Evolutionary conservation across 495 filamentous ascomycete species (phyloP).

Genomic region (Neurospora sp.): DNA sequence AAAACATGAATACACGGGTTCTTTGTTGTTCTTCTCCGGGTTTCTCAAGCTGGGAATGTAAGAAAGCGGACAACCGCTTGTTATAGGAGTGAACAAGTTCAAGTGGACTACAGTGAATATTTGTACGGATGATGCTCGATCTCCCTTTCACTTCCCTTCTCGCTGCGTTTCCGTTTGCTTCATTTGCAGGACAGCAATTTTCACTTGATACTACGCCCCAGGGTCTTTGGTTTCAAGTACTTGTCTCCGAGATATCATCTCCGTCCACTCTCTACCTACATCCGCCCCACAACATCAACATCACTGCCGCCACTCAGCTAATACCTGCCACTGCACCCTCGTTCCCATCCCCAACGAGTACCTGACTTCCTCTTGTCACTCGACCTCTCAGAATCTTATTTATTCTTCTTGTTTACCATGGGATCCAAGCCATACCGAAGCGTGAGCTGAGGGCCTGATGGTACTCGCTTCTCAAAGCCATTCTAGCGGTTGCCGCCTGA

Average conservation of each 20-base stretch:
- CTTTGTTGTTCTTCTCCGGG: no score
- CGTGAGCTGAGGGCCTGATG: no score
- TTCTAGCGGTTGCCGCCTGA: no score
- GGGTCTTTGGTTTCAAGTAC: no score
- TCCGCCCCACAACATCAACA: neutral
- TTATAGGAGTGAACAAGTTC: neutral
- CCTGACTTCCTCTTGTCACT: neutral
- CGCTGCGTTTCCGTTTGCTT: neutral
- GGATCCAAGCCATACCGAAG: no score
- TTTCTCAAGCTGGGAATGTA: neutral
- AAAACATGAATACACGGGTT: neutral
- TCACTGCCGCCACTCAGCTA: neutral
- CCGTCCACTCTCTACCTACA: neutral
- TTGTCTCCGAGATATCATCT: no score
- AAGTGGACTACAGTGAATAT: neutral
- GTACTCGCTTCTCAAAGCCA: no score
- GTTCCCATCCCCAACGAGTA: neutral
- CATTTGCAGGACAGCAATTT: neutral
- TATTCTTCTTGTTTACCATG: no score
- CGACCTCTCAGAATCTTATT: no score
- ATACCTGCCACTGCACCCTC: no score
- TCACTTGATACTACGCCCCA: no score
- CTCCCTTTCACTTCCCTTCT: neutral
- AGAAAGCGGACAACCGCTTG: neutral
- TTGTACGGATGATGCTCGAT: neutral